Conservation (phyloP, 257 asterid genomes). For the Solanum neorickii region DNA sequence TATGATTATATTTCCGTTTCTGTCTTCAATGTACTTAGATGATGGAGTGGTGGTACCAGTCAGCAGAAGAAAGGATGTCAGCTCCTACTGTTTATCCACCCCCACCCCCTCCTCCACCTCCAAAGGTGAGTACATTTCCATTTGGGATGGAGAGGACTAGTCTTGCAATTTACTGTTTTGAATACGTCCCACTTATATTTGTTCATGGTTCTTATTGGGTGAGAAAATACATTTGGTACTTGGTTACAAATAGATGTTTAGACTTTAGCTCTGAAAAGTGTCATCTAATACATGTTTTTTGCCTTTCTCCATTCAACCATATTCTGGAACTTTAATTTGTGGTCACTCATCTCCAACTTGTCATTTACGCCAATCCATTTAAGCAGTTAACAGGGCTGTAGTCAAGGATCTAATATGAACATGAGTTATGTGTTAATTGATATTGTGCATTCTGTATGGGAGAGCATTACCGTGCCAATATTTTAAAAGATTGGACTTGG, state of each 20-base stretch:
- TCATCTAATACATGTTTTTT: neutral
- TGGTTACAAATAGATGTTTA: neutral
- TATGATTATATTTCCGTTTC: neutral
- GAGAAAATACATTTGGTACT: neutral
- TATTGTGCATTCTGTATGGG: neutral
- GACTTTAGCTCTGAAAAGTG: neutral
- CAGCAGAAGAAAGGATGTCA: slow-evolving; percentile 97
- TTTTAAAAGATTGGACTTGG: neutral
- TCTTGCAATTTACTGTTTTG: neutral
- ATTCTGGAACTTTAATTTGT: neutral
- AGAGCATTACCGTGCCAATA: neutral
- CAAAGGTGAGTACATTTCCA: slow-evolving; percentile 45
- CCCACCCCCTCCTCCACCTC: slow-evolving; percentile 95
- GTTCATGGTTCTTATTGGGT: neutral
- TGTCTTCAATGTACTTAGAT: slow-evolving; percentile 35
- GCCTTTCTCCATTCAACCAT: neutral
- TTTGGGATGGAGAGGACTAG: neutral
- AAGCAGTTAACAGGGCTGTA: neutral
- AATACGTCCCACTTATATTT: neutral
- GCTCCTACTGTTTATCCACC: slow-evolving; percentile 98
- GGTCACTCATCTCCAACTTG: neutral
- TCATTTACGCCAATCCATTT: neutral
- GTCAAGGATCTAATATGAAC: neutral
- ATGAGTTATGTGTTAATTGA: neutral
- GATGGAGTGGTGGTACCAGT: slow-evolving; percentile 99